Percentiles rank a stretch among this genome's conserved stretches.
phyloP scores from a whole-genome alignment of 768 basidiomycete genomes.

The Tulasnella sp. region DNA sequence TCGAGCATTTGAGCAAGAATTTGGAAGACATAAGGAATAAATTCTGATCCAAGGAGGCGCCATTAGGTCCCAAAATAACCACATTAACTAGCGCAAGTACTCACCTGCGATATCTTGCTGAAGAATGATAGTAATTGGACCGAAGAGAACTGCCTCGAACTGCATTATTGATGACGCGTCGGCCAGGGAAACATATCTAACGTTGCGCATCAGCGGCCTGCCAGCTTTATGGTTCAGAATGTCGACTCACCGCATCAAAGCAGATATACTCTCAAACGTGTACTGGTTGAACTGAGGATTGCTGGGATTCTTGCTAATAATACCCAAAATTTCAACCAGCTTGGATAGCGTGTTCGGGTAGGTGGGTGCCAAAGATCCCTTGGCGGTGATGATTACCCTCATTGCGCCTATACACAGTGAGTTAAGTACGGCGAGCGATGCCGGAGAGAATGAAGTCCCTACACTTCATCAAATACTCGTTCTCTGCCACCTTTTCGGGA shows the following conservation, averaged over 20 bases:
- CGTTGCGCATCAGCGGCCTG: not conserved
- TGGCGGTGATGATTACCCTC: slow-evolving; percentile 86
- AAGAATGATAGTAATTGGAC: slow-evolving; percentile 78
- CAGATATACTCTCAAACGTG: slow-evolving; percentile 94
- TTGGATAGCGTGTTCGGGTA: slow-evolving; percentile 60
- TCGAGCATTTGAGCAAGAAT: slow-evolving; percentile 93
- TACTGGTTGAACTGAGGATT: slow-evolving; percentile 98
- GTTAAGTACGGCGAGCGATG: not conserved
- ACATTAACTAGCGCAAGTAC: slow-evolving; percentile 25
- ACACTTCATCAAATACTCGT: slow-evolving; percentile 99
- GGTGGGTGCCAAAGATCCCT: slow-evolving; percentile 61
- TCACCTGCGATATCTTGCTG: slow-evolving; percentile 89
- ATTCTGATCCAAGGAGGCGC: slow-evolving; percentile 48
- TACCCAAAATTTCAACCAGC: slow-evolving; percentile 74
- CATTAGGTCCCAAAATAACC: not conserved
- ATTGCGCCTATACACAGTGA: slow-evolving; percentile 60
- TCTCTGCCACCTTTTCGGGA: slow-evolving; percentile 91
- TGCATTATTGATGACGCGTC: slow-evolving; percentile 55
- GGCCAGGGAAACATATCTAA: slow-evolving; percentile 72
- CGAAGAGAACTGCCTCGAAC: slow-evolving; percentile 79
- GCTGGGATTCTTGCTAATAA: slow-evolving; percentile 91
- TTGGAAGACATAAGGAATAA: slow-evolving; percentile 96
- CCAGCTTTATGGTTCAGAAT: not conserved
- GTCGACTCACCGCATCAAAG: slow-evolving; percentile 62
- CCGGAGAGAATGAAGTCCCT: too few relatives aligned